These are phyloP conservation scores for Colletotrichum tofieldiae DNA, from an alignment of 2,329 filamentous ascomycete genomes.

Conservation along the genomic window DNA sequence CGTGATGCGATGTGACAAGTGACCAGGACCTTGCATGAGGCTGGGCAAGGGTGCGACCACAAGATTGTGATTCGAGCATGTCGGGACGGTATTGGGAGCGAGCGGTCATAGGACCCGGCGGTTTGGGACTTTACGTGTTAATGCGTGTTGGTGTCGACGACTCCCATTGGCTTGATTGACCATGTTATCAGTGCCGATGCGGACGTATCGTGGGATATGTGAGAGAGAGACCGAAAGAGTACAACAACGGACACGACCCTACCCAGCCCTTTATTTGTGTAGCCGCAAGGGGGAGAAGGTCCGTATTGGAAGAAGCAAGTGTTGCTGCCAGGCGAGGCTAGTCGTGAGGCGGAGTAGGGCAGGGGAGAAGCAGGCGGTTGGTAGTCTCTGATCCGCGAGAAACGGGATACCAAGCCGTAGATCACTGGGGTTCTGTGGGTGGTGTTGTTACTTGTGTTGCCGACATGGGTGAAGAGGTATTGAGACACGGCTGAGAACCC, in stretches of 20 bases:
- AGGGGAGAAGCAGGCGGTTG: slow-evolving; percentile 2
- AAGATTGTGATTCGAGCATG: slow-evolving; percentile 12
- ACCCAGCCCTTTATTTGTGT: neutral
- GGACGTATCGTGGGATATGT: neutral
- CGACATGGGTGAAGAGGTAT: slow-evolving; percentile 9
- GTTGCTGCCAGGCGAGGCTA: slow-evolving; percentile 15
- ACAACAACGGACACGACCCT: neutral
- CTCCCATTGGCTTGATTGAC: slow-evolving; percentile 38
- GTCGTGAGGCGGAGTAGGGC: slow-evolving; percentile 17
- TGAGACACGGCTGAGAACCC: slow-evolving; percentile 37
- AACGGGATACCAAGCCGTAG: slow-evolving; percentile 18
- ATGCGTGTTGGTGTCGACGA: neutral
- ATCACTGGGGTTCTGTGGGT: slow-evolving; percentile 18
- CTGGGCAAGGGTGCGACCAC: slow-evolving; percentile 8
- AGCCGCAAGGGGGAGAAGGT: slow-evolving; percentile 4
- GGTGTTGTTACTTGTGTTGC: slow-evolving; percentile 1
- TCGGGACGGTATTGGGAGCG: slow-evolving; percentile 3
- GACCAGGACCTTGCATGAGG: slow-evolving; percentile 35
- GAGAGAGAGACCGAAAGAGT: neutral
- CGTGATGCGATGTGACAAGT: slow-evolving; percentile 33
- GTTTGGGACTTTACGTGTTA: slow-evolving; percentile 16
- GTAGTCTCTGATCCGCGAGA: slow-evolving; percentile 19
- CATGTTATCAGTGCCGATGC: slow-evolving; percentile 2
- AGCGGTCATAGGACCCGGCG: neutral
- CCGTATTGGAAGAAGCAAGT: neutral